Evolutionary conservation across 2,329 filamentous ascomycete species (phyloP), one percentile per base, ranked within the genome.

Genomic region (Bipolaris zeicola): DNA sequence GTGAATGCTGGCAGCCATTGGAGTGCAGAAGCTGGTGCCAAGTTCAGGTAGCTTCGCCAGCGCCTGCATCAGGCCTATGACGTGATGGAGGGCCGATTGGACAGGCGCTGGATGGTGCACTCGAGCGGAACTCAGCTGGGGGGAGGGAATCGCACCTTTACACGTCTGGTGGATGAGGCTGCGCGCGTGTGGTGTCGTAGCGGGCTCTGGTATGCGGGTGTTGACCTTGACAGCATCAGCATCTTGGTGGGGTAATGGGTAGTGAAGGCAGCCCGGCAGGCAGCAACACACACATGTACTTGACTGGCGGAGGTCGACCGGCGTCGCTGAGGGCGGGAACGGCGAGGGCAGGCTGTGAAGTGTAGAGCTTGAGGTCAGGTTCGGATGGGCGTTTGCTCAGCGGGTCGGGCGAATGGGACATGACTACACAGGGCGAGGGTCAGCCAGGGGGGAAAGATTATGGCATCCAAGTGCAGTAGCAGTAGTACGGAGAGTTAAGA

Each of bases 101-200:
- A 38, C 31, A 18, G 37, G 22, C 16, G 26, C 20, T 11, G 28
- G 28, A n/a, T 16, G 26, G 26, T n/a, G 16, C 8, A 7, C 24
- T 20, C 31, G 13, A 16, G 7, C 33, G n/a, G 20, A 36, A 33
- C n/a, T 11, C 33, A 0, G 7, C 28, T 16, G 42, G 24, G 22
- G 11, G 6, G 14, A 18, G 18, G 18, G 38, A 11, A 20, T 33
- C 75, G 55, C 65, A 86, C 84, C 79, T 90, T 90, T 60, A 90
- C 86, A 65, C 80, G 81, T 73, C 83, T 81, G 44, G 84, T 83
- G 43, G 81, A 79, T 51, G 86, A 88, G 49, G 84, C 82, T 51
- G 82, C 82, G 59, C 87, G 83, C 63, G 80, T 81, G 76, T 89
- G 86, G 72, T 89, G 87, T 76, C 87, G 81, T 47, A 87, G 78